Percentiles rank a stretch among this genome's conserved stretches.
These are phyloP conservation scores for Lasiosphaeriaceae sp. DNA, from an alignment of 495 filamentous ascomycete genomes.

Conservation along the genomic window DNA sequence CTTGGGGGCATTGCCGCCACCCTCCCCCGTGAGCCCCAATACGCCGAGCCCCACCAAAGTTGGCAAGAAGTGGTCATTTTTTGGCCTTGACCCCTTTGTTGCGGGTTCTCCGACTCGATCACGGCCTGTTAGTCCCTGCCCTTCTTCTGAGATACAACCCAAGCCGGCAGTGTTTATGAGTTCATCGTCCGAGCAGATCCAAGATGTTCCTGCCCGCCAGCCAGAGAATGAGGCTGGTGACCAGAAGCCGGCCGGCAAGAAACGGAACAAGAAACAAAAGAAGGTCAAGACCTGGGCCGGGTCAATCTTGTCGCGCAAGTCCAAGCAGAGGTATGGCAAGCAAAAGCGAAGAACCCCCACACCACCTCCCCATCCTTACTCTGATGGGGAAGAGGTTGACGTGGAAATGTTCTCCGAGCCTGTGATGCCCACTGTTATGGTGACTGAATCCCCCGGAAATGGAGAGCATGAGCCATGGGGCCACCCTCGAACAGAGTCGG, in stretches of 20 bases:
- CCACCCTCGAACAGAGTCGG: slow-evolving; percentile 7
- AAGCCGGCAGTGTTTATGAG: slow-evolving; percentile 13
- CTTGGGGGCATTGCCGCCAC: slow-evolving; percentile 32
- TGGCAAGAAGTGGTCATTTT: slow-evolving; percentile 51
- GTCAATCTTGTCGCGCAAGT: slow-evolving; percentile 68
- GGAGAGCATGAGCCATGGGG: slow-evolving; percentile 20
- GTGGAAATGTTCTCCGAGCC: slow-evolving; percentile 20
- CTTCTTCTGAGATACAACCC: slow-evolving; percentile 31
- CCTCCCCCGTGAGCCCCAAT: slow-evolving; percentile 23
- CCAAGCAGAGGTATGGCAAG: slow-evolving; percentile 41
- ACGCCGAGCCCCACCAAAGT: slow-evolving; percentile 45
- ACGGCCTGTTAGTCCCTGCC: slow-evolving; percentile 35
- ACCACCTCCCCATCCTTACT: slow-evolving; percentile 30
- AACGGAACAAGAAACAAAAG: slow-evolving; percentile 65
- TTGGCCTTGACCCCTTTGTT: slow-evolving; percentile 46
- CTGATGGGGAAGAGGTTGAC: slow-evolving; percentile 10
- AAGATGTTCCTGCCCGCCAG: neutral
- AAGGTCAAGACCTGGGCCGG: slow-evolving; percentile 80
- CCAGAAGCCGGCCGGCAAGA: slow-evolving; percentile 36
- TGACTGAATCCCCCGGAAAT: slow-evolving; percentile 24
- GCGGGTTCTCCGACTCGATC: slow-evolving; percentile 39
- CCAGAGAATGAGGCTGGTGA: slow-evolving; percentile 2
- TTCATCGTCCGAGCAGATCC: slow-evolving; percentile 15
- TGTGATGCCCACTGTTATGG: slow-evolving; percentile 21
- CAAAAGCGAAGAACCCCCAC: slow-evolving; percentile 39